These are phyloP conservation scores for Pholiota molesta DNA, from an alignment of 768 basidiomycete genomes.

Conservation along the genomic window DNA sequence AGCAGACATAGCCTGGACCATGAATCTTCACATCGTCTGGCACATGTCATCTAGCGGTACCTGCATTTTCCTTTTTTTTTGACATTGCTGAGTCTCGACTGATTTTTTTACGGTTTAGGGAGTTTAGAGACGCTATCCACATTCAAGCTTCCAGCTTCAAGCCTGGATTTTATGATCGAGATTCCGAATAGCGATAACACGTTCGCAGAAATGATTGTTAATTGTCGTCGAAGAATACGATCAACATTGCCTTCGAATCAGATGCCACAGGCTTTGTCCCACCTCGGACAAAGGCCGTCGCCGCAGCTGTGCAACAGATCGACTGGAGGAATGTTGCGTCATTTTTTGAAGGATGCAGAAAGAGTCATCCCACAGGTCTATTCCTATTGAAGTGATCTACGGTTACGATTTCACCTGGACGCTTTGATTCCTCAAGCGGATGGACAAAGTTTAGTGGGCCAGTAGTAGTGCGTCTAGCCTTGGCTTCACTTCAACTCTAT, in stretches of 20 bases:
- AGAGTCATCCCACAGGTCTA: not conserved
- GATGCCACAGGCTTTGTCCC: not conserved
- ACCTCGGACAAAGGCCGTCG: not conserved
- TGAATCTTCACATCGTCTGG: not conserved
- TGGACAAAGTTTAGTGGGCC: not conserved
- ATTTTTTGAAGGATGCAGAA: not conserved
- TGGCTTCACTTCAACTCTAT: too few species aligned
- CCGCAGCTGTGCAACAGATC: not conserved
- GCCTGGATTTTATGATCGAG: not conserved
- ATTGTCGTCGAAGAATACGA: constrained; percentile 2
- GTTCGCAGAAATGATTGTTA: not conserved
- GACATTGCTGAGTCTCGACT: not conserved
- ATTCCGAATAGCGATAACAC: not conserved
- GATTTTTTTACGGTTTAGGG: not conserved
- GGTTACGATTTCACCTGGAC: not conserved
- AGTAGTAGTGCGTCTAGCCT: not conserved
- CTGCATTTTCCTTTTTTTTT: not conserved
- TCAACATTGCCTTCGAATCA: not conserved
- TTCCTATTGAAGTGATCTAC: not conserved
- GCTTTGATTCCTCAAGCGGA: not conserved
- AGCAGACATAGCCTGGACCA: not conserved
- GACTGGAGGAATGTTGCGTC: constrained; percentile 4
- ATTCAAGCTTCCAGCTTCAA: too few species aligned
- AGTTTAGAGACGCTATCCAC: not conserved
- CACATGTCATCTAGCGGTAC: not conserved